phyloP scores from a whole-genome alignment of 768 basidiomycete genomes.

The Gymnopilus dilepis region DNA sequence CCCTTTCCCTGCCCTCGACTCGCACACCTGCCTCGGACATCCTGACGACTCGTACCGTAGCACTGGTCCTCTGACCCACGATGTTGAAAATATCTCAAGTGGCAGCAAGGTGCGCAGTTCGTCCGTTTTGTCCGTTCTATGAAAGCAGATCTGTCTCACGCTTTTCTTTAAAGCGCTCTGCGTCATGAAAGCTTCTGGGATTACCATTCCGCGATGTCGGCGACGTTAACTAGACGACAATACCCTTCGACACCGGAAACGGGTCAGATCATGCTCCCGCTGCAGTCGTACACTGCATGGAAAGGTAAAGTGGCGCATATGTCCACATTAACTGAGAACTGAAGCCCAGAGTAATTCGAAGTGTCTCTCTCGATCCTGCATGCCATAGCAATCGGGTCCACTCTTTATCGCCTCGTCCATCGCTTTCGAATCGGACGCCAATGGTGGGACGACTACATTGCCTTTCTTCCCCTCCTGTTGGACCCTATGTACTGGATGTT shows the following conservation, averaged over 20 bases:
- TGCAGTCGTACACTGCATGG: constrained; percentile 4
- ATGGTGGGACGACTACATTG: constrained; percentile 33
- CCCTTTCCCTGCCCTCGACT: background rate
- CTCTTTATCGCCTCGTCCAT: constrained; percentile 24
- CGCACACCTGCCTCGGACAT: too few relatives aligned
- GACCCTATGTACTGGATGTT: constrained; percentile 13
- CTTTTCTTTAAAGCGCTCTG: background rate
- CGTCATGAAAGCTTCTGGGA: constrained; percentile 1
- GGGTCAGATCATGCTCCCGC: background rate
- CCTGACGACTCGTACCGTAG: background rate
- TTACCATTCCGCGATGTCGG: background rate
- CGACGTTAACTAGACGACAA: background rate
- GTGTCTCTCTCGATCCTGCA: constrained; percentile 17
- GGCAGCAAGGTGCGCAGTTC: constrained; percentile 1
- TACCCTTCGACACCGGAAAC: background rate
- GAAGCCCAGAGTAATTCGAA: background rate
- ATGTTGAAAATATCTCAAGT: constrained; percentile 7
- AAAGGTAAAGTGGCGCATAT: background rate
- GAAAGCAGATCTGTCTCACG: background rate
- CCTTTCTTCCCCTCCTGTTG: constrained; percentile 17
- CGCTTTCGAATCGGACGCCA: constrained; percentile 21
- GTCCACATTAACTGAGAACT: background rate
- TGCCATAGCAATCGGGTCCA: constrained; percentile 21
- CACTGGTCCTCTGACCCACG: background rate
- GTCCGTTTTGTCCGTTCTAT: background rate